Evolutionary conservation across 2,329 filamentous ascomycete genomes (phyloP).

Genomic region (Periconia sp.): DNA sequence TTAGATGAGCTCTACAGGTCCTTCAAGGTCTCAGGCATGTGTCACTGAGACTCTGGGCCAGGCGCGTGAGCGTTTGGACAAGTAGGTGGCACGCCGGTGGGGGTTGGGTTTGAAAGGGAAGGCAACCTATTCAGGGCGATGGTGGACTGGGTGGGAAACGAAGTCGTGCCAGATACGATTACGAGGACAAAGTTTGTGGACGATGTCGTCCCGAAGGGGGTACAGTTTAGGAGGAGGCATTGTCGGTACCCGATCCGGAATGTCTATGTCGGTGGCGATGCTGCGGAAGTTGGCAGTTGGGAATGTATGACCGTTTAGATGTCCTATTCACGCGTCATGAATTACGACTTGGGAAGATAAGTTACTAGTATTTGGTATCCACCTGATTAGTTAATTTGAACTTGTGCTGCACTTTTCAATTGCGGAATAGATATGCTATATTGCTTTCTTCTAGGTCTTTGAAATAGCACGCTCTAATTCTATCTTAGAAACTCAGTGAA

Average conservation of each 20-base stretch:
- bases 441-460: too few relatives aligned
- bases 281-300: background rate
- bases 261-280: background rate
- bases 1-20: slow-evolving; percentile 48
- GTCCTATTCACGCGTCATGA: background rate
- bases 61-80: slow-evolving; percentile 45
- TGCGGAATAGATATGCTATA: too few relatives aligned
- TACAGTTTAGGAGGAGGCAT: background rate
- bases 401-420: too few relatives aligned
- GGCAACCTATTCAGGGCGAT: slow-evolving; percentile 19
- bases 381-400: too few relatives aligned
- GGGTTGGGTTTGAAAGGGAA: slow-evolving; percentile 16
- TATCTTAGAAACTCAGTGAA: too few relatives aligned
- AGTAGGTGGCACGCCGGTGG: slow-evolving; percentile 17
- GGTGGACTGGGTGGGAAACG: slow-evolving; percentile 23
- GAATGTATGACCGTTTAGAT: background rate
- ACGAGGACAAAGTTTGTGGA: slow-evolving; percentile 17
- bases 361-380: too few relatives aligned
- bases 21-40: slow-evolving; percentile 57
- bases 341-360: background rate
- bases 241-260: background rate
- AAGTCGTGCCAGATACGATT: slow-evolving; percentile 18
- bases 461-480: too few relatives aligned
- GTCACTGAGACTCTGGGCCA: slow-evolving; percentile 52
- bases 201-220: background rate